A percentile compares a stretch with the other conserved stretches of the same genome.
Evolutionary conservation across 352 stramenopile species (phyloP).

Genomic region (Globisporangium rhizosaccharum): DNA sequence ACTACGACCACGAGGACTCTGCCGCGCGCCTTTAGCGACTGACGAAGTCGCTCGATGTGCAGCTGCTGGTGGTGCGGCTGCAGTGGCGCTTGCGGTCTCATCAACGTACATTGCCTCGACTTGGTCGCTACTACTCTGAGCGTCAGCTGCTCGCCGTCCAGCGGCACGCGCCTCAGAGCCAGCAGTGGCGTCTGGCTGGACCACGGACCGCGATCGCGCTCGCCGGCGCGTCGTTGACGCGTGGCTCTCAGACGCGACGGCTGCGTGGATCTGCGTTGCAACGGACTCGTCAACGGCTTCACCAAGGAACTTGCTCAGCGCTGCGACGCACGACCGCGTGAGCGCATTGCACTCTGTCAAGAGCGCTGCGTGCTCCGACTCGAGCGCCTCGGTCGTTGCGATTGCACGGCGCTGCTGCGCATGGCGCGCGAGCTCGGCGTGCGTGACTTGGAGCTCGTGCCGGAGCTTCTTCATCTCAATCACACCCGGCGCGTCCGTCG

Average conservation of each 20-base stretch:
- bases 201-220: slow-evolving; percentile 9
- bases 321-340: slow-evolving; percentile 49
- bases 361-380: slow-evolving; percentile 34
- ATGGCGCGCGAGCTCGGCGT: slow-evolving; percentile 27
- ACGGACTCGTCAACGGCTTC: slow-evolving; percentile 12
- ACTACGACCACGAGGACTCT: too few species aligned
- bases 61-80: too few species aligned
- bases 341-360: slow-evolving; percentile 62
- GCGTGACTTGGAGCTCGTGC: slow-evolving; percentile 51
- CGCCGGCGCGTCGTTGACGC: neutral
- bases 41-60: too few species aligned
- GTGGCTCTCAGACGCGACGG: neutral
- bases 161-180: neutral
- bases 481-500: slow-evolving; percentile 40
- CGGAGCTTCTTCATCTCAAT: slow-evolving; percentile 73
- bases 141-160: too few species aligned
- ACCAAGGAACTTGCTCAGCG: slow-evolving; percentile 56
- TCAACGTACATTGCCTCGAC: slow-evolving; percentile 4
- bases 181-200: neutral
- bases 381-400: slow-evolving; percentile 10
- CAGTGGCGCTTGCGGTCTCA: neutral
- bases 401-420: slow-evolving; percentile 10
- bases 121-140: too few species aligned
- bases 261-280: neutral
- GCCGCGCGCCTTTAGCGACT: too few species aligned